Evolutionary conservation across 2,329 filamentous ascomycete species (phyloP), one percentile per base, ranked within the genome.

Genomic region (Scedosporium boydii): DNA sequence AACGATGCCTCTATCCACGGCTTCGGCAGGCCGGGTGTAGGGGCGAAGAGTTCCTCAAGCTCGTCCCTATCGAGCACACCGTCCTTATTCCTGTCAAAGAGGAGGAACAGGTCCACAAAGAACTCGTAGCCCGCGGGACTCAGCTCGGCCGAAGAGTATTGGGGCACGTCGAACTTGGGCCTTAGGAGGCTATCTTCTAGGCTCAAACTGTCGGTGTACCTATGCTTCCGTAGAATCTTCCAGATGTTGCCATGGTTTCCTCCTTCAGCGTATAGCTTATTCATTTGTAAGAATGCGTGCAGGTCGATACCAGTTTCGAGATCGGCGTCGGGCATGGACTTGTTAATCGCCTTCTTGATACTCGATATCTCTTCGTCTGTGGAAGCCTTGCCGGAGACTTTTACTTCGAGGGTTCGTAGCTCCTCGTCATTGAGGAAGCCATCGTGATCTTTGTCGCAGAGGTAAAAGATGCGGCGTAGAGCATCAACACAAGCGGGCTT

Each of bases 41-140:
- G 95, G 1, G 92, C 90, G 75, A 99, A 98, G 1, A 99, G 77
- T 4, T 92, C 90, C 53, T 87, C 84, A 4, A 99, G 80, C 71
- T 99, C 95, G 9, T 87, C 79, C 67, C 96, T 86, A 70, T 95
- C 96, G 61, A 99, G 78, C 0, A 93, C 95, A 3, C 95, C 95
- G 70, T 99, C 95, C 67, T 97, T 99, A 73, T 99, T 95, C 75
- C 96, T 95, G 74, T 99, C 95, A 63, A 96, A 96, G 0, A 96
- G 82, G 42, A 99, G 77, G 73, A 99, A 99, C 0, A 98, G 80
- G 70, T 99, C 95, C 66, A 98, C 93, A 69, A 99, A 97, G 78
- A 99, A 99, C 21, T 93, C 87, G 74, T 99, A 99, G 1, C 95
- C 95, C 14, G 90, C 87, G 0, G 95, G 95, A 67, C 93, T 96